phyloP scores from a whole-genome alignment of 805 yeast genomes.

The Saccharomyces paradoxus region DNA sequence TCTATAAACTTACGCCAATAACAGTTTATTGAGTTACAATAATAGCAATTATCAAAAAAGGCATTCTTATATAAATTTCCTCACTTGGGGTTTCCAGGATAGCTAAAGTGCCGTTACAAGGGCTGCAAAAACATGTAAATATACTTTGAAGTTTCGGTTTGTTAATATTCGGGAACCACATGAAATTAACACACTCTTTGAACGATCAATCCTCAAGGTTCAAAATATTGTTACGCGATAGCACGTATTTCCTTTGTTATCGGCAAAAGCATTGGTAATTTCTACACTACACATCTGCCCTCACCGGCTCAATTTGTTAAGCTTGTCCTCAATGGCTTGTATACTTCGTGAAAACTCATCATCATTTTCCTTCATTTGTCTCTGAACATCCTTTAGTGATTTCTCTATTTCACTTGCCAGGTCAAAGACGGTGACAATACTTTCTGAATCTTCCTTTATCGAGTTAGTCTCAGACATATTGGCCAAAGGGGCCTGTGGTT shows the following conservation, averaged over 20 bases:
- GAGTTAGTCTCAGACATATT: slow-evolving; percentile 3
- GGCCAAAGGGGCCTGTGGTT: slow-evolving; percentile 3
- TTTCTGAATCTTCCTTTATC: slow-evolving; percentile 4
- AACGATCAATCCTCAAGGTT: background rate
- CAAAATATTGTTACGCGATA: background rate
- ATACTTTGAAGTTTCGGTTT: background rate
- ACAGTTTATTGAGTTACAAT: background rate
- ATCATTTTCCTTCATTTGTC: slow-evolving; percentile 15
- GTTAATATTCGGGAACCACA: too few relatives aligned
- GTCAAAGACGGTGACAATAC: slow-evolving; percentile 22
- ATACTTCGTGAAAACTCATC: slow-evolving; percentile 15
- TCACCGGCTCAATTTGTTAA: slow-evolving; percentile 11
- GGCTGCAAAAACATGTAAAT: background rate
- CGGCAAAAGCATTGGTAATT: background rate
- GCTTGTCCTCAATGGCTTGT: slow-evolving; percentile 15
- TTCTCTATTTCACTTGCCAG: slow-evolving; percentile 24
- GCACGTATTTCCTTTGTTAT: background rate
- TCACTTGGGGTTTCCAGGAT: background rate
- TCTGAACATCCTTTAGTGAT: slow-evolving; percentile 14
- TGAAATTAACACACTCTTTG: too few relatives aligned
- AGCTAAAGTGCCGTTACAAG: background rate
- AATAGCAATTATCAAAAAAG: background rate
- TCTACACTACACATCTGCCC: background rate
- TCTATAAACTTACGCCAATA: background rate
- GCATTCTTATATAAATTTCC: background rate